These are phyloP conservation scores for Fusarium keratoplasticum DNA, from an alignment of 2,329 filamentous ascomycete species.

Conservation along the genomic window DNA sequence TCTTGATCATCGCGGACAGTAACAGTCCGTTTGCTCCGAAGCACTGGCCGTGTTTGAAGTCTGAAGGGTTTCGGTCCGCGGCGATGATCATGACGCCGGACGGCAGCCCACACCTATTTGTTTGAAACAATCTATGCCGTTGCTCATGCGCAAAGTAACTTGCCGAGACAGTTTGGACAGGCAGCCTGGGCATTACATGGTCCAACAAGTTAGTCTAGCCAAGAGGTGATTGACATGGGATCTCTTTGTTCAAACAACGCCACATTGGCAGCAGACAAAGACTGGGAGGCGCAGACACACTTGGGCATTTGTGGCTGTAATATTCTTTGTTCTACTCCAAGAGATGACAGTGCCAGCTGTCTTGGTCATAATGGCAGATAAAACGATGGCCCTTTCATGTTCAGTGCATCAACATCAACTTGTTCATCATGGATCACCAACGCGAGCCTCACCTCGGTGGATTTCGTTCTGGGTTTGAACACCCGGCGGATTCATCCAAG, in stretches of 20 bases:
- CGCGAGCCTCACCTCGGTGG: neutral
- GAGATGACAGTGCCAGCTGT: neutral
- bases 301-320: conserved; percentile 3
- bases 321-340: conserved; percentile 37
- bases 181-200: neutral
- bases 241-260: conserved; percentile 22
- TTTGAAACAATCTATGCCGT: conserved; percentile 27
- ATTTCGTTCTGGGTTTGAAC: neutral
- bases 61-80: neutral
- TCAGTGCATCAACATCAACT: neutral
- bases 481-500: neutral
- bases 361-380: neutral
- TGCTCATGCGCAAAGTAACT: conserved; percentile 1
- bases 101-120: conserved; percentile 18
- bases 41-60: neutral
- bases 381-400: neutral
- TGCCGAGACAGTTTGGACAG: neutral
- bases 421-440: conserved; percentile 14
- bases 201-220: neutral
- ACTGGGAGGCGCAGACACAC: conserved; percentile 1
- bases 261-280: conserved; percentile 29
- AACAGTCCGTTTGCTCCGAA: neutral
- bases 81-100: conserved; percentile 8
- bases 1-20: neutral
- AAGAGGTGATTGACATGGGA: neutral